A percentile compares a stretch with the other conserved stretches of the same genome.
Evolutionary conservation across 1,139 yeast species (phyloP).

Genomic region (Suhomyces bokatorum): DNA sequence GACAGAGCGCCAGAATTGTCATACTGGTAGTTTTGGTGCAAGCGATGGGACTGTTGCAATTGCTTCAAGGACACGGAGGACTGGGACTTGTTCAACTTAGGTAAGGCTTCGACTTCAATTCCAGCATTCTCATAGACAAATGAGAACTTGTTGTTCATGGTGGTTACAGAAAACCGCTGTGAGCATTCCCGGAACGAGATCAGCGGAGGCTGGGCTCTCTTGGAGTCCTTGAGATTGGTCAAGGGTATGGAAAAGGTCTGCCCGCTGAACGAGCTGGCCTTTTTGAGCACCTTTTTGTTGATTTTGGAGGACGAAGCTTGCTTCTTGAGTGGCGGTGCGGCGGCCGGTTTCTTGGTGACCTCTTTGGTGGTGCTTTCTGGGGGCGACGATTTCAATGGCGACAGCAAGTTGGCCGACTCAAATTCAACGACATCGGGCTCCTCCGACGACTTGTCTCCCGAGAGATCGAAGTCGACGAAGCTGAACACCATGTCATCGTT

Average conservation of each 20-base stretch:
- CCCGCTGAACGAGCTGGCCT: conserved; percentile 18
- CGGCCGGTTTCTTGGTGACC: background rate
- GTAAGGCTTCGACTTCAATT: conserved; percentile 6
- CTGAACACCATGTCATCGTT: conserved; percentile 7
- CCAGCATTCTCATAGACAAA: conserved; percentile 24
- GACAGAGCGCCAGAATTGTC: conserved; percentile 10
- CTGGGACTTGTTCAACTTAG: conserved; percentile 5
- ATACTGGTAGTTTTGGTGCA: conserved; percentile 15
- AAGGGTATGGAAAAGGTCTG: conserved; percentile 8
- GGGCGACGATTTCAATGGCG: background rate
- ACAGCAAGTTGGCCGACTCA: background rate
- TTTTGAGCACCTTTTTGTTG: conserved; percentile 17
- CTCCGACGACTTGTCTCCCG: conserved; percentile 10
- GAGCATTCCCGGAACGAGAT: conserved; percentile 33
- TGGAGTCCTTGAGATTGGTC: conserved; percentile 5
- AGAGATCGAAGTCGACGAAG: conserved; percentile 12
- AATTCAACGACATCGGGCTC: conserved; percentile 1
- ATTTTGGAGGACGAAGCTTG: conserved; percentile 13
- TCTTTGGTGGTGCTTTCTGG: background rate
- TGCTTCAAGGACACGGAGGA: conserved; percentile 8
- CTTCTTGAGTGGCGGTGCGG: conserved; percentile 5
- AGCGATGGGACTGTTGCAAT: conserved; percentile 9
- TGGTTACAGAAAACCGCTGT: conserved; percentile 23
- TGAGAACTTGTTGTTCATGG: conserved; percentile 19
- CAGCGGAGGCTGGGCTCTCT: conserved; percentile 14